These are phyloP conservation scores for Pterocarpus macrocarpus DNA, from an alignment of 306 rosid species.

Conservation along the genomic window DNA sequence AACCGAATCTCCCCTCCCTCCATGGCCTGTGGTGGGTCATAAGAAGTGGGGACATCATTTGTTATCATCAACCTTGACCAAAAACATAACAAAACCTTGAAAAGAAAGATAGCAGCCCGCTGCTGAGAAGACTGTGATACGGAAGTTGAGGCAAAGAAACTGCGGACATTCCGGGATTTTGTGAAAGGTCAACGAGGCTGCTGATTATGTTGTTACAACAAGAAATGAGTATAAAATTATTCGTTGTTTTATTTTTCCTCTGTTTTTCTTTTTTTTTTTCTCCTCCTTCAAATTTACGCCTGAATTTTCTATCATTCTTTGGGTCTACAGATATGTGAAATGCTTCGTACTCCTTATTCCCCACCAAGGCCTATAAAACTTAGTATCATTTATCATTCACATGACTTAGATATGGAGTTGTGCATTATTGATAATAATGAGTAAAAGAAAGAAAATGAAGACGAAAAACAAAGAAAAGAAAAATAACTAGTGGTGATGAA, in stretches of 20 bases:
- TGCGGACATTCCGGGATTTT: slow-evolving; percentile 22
- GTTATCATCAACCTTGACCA: too few species aligned
- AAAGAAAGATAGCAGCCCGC: slow-evolving; percentile 12
- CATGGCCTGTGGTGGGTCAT: background rate
- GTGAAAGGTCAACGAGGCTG: slow-evolving; percentile 46
- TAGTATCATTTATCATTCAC: background rate
- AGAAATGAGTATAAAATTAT: background rate
- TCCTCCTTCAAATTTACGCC: background rate
- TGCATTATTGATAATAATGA: too few species aligned
- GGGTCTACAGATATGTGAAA: too few species aligned
- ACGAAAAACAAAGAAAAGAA: too few species aligned
- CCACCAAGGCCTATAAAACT: too few species aligned
- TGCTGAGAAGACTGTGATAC: background rate
- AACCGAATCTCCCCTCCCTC: background rate
- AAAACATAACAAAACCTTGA: background rate
- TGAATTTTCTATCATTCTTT: background rate
- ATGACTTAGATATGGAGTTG: background rate
- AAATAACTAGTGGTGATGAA: too few species aligned
- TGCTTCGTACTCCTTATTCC: too few species aligned
- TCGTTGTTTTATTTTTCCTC: background rate
- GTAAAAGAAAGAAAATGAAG: too few species aligned
- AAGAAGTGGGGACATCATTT: too few species aligned
- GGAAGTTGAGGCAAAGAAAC: background rate
- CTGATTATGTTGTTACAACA: slow-evolving; percentile 40
- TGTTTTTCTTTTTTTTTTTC: background rate